phyloP scores from a whole-genome alignment of 345 rosid genomes.

The Lepidium didymum region DNA sequence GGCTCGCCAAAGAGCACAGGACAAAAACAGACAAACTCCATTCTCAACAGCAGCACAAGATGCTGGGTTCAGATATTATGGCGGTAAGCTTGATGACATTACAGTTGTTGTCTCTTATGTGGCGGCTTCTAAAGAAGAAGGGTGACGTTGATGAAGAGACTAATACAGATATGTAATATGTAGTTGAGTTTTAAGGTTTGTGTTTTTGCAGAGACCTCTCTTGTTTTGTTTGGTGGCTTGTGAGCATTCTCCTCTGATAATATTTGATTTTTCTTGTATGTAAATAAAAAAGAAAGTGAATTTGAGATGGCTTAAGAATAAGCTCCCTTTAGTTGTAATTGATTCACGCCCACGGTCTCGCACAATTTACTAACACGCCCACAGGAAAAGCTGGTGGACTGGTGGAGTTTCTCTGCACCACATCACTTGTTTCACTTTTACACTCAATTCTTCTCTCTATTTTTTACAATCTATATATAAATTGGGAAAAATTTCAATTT shows the following conservation, averaged over 20 bases:
- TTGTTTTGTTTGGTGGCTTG: slow-evolving; percentile 22
- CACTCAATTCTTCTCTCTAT: not conserved
- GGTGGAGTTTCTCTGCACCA: not conserved
- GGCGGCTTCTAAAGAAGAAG: slow-evolving; percentile 39
- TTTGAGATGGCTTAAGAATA: not conserved
- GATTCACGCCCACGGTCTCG: not conserved
- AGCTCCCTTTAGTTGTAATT: not conserved
- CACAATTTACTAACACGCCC: slow-evolving; percentile 4
- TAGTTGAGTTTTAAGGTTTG: slow-evolving; percentile 7
- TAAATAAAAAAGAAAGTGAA: slow-evolving; percentile 17
- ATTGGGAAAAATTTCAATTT: too few relatives aligned
- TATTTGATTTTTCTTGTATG: slow-evolving; percentile 23
- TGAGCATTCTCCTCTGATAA: slow-evolving; percentile 15
- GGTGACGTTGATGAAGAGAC: slow-evolving; percentile 1
- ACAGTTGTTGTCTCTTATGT: slow-evolving; percentile 93
- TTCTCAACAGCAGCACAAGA: slow-evolving; percentile 98
- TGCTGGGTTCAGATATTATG: slow-evolving; percentile 96
- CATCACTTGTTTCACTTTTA: not conserved
- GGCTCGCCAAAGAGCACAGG: slow-evolving; percentile 94
- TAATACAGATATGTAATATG: slow-evolving; percentile 8
- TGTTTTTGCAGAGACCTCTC: slow-evolving; percentile 13
- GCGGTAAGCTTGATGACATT: slow-evolving; percentile 99
- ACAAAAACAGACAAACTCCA: slow-evolving; percentile 87
- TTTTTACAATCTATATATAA: not conserved
- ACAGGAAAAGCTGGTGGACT: not conserved